Evolutionary conservation across 129 eudicot species (phyloP), one percentile per base, ranked within the genome.

Genomic region (Artemisia annua): DNA sequence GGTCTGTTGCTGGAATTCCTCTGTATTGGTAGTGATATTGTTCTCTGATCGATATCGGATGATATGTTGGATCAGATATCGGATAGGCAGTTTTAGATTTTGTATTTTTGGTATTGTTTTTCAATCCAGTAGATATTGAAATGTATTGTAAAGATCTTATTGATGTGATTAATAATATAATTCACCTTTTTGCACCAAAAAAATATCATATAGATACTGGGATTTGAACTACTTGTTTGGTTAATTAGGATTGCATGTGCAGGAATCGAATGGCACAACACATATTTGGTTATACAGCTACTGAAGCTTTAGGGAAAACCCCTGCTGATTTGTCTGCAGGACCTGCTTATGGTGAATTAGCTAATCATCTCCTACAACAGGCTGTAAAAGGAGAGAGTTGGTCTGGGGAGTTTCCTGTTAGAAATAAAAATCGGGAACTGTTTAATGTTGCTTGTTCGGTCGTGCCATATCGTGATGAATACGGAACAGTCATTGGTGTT

Each of bases 401-500:
- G 97, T 85, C 91, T 0, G 97, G 97, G 60, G 84, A 76, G 57
- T 81, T 91, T 73, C 96, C 97, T 11, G 78, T 83, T 11, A 84
- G 35, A 58, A 82, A 80, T 30, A 91, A 86, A 79, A 71, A 11
- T 54, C 96, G 91, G 15, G 81, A 85, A 7, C 83, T 72, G 66
- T 81, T 88, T 51, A 32, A 66, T 61, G 82, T 86, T 4, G 20
- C 85, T 28, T 74, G 74, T 51, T 73, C 96, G 6, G 75, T 84
- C 51, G 76, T 91, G 1, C 96, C 97, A 2, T 81, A 80, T 48
- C 85, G 83, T 19, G 93, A 88, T 71, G 86, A 79, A 71, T 74
- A 74, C 39, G 85, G 91, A 5, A 62, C 73, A 48, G 16, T 88
- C 55, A 60, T 81, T 35, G 97, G 97, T 7, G 82, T 73, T 61